These are phyloP conservation scores for Silene latifolia DNA, from an alignment of 148 eudicot genomes.

Conservation along the genomic window DNA sequence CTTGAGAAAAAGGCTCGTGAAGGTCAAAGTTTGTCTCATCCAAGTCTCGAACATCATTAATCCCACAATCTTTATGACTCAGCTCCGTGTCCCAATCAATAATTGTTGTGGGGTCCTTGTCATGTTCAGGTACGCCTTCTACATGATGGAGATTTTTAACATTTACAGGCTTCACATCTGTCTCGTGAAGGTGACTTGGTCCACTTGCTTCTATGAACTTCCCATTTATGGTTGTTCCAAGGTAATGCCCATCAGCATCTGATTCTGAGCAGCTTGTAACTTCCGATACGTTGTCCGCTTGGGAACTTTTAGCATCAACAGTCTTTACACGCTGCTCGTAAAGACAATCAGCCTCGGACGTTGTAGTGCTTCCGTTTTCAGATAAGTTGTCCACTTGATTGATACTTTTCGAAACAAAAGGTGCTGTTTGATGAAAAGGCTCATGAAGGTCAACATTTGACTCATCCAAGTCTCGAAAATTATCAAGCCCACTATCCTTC, in stretches of 20 bases:
- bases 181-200: slow-evolving; percentile 1
- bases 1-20: slow-evolving; percentile 26
- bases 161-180: background rate
- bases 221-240: background rate
- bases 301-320: background rate
- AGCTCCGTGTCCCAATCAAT: background rate
- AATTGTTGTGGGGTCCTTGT: background rate
- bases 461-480: slow-evolving; percentile 20
- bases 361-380: background rate
- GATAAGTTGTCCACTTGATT: background rate
- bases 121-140: slow-evolving; percentile 5
- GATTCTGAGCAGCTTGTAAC: slow-evolving; percentile 4
- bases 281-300: slow-evolving; percentile 15
- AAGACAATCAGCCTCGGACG: background rate
- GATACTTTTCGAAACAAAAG: background rate
- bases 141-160: background rate
- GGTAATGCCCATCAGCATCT: slow-evolving; percentile 3
- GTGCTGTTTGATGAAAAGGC: slow-evolving; percentile 18
- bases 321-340: slow-evolving; percentile 5
- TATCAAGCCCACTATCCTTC: slow-evolving; percentile 14
- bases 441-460: slow-evolving; percentile 28
- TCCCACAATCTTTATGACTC: slow-evolving; percentile 19
- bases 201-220: slow-evolving; percentile 23
- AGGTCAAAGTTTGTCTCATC: slow-evolving; percentile 22
- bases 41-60: slow-evolving; percentile 32